Evolutionary conservation across 176 grass and related monocot genomes (phyloP).

Genomic region (Cenchrus americanus): DNA sequence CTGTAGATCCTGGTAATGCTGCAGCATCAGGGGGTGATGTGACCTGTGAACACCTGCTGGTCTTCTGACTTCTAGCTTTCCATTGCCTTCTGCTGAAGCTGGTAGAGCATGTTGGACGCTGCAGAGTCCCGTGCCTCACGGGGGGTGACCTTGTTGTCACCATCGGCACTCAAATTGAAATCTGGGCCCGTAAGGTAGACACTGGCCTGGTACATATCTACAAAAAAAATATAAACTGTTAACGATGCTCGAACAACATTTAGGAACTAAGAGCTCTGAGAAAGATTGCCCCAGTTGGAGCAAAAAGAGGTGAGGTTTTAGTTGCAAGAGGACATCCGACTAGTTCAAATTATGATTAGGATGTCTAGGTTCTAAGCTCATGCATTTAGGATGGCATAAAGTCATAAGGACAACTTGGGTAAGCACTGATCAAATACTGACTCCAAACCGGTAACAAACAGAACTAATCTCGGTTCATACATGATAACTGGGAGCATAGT

Average conservation of each 20-base stretch:
- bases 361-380: background rate
- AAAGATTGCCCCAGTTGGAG: background rate
- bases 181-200: slow-evolving; percentile 39
- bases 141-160: slow-evolving; percentile 28
- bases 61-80: slow-evolving; percentile 18
- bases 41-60: background rate
- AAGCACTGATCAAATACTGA: background rate
- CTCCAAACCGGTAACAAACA: background rate
- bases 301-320: background rate
- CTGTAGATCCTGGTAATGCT: background rate
- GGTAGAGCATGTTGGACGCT: slow-evolving; percentile 38
- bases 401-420: background rate
- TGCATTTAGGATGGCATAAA: background rate
- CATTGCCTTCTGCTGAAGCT: slow-evolving; percentile 33
- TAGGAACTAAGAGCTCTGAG: background rate
- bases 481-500: background rate
- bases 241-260: background rate
- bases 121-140: slow-evolving; percentile 45
- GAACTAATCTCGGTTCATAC: background rate
- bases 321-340: background rate
- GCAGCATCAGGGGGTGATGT: background rate
- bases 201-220: slow-evolving; percentile 46
- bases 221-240: slow-evolving; percentile 25
- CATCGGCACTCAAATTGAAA: slow-evolving; percentile 30
- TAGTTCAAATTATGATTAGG: background rate